Evolutionary conservation across 2,329 filamentous ascomycete species (phyloP), one percentile per base, ranked within the genome.

Genomic region (Colletotrichum caudatum): DNA sequence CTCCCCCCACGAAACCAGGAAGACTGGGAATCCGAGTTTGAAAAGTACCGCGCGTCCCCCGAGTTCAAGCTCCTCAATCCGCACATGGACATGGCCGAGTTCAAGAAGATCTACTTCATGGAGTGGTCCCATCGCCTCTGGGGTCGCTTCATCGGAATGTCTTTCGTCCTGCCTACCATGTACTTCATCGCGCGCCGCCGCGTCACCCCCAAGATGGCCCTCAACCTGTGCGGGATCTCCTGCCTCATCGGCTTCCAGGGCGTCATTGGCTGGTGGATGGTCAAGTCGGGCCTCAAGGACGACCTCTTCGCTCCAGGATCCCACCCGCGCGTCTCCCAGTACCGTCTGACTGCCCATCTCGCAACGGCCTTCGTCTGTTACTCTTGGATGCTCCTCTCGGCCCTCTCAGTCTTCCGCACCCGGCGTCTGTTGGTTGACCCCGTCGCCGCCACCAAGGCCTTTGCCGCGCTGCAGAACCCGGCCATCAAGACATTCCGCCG

Each of bases 41-140:
- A 91, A 67, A 96, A 97, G 82, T 99, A 99, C 86, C 92, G 92
- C 75, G 90, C 92, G 54, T 97, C 94, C 26, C 96, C 96, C 73
- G 96, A 99, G 82, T 99, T 95, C 84, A 90, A 93, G 78, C 89
- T 94, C 73, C 88, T 99, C 76, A 99, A 99, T 84, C 92, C 95
- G 41, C 90, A 94, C 80, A 99, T 99, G 96, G 92, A 89, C 41
- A 86, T 99, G 68, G 88, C 91, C 70, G 96, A 99, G 80, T 99
- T 98, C 85, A 98, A 98, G 83, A 92, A 96, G 80, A 99, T 99
- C 76, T 99, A 98, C 88, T 99, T 93, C 82, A 98, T 98, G 96
- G 96, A 99, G 86, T 99, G 96, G 96, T 91, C 92, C 54, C 96
- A 99, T 82, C 90, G 96, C 39, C 87, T 98, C 66, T 98, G 96